These are phyloP conservation scores for Ambrosiella beaveri DNA, from an alignment of 2,329 filamentous ascomycete genomes.

Conservation along the genomic window DNA sequence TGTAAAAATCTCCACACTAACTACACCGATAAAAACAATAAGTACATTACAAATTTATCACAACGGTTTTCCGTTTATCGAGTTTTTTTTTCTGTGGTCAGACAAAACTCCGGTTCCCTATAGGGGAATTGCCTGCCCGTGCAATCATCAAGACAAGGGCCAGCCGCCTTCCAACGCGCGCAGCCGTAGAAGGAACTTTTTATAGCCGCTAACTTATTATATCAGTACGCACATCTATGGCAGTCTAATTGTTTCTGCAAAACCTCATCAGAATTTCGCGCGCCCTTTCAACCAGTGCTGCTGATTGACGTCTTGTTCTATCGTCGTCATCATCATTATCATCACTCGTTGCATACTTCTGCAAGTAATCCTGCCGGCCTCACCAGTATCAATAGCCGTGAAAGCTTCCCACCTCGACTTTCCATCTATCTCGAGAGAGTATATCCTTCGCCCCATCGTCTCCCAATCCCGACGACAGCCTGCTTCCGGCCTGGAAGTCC, in stretches of 20 bases:
- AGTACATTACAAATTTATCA: not conserved
- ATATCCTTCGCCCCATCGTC: too few species aligned
- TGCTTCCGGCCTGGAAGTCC: slow-evolving; percentile 5
- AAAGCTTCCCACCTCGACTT: too few species aligned
- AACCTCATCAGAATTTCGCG: not conserved
- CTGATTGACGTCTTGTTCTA: not conserved
- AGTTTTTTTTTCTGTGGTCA: not conserved
- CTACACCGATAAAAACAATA: not conserved
- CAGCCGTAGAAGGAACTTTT: not conserved
- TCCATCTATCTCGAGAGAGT: too few species aligned
- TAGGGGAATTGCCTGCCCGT: not conserved
- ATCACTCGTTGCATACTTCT: not conserved
- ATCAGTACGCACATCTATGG: not conserved
- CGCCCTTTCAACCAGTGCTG: not conserved
- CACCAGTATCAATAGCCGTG: not conserved
- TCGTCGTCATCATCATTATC: not conserved
- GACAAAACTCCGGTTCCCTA: not conserved
- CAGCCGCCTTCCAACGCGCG: not conserved
- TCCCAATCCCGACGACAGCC: not conserved
- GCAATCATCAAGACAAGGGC: not conserved
- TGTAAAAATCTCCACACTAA: too few species aligned
- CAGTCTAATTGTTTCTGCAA: not conserved
- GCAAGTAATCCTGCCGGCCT: not conserved
- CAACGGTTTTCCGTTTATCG: not conserved
- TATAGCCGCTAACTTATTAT: not conserved